Conservation (phyloP, 2,329 filamentous ascomycete species). For the Sarocladiaceae sp. region DNA sequence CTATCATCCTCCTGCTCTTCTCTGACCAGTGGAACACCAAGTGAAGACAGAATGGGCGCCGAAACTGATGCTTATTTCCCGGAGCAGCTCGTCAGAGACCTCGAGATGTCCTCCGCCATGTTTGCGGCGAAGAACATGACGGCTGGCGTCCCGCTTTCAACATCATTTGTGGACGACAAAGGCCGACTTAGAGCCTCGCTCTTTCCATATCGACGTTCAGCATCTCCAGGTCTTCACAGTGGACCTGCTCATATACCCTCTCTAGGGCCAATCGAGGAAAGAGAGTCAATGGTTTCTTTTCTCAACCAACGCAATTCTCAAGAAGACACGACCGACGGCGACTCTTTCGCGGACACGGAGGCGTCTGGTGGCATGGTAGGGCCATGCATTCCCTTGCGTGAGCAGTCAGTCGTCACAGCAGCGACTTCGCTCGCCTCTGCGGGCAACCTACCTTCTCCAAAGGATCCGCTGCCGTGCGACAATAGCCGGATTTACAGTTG, state of each 20-base stretch:
- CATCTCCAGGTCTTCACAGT: constrained; percentile 1
- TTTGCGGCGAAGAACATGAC: constrained; percentile 50
- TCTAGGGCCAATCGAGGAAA: constrained; percentile 31
- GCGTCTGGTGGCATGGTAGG: constrained; percentile 26
- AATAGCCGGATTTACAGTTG: constrained; percentile 27
- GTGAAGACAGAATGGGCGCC: constrained; percentile 23
- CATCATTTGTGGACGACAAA: constrained; percentile 26
- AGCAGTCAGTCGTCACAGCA: constrained; percentile 30
- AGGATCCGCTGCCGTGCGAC: constrained; percentile 16
- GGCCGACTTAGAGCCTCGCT: constrained; percentile 13
- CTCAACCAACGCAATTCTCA: constrained; percentile 19
- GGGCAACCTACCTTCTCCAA: constrained; percentile 22
- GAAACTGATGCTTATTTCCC: constrained; percentile 43
- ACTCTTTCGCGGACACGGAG: constrained; percentile 25
- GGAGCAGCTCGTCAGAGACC: constrained; percentile 51
- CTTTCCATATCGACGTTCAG: background rate
- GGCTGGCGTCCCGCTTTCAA: constrained; percentile 37
- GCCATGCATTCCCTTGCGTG: constrained; percentile 27
- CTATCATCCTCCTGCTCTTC: constrained; percentile 24
- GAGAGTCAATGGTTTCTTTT: constrained; percentile 30
- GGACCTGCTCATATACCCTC: constrained; percentile 22
- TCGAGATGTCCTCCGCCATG: constrained; percentile 43
- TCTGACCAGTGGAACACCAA: constrained; percentile 16
- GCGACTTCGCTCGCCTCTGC: constrained; percentile 31
- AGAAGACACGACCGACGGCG: constrained; percentile 27